These are phyloP conservation scores for Carex littledalei DNA, from an alignment of 176 grass and related monocot species.

Conservation along the genomic window DNA sequence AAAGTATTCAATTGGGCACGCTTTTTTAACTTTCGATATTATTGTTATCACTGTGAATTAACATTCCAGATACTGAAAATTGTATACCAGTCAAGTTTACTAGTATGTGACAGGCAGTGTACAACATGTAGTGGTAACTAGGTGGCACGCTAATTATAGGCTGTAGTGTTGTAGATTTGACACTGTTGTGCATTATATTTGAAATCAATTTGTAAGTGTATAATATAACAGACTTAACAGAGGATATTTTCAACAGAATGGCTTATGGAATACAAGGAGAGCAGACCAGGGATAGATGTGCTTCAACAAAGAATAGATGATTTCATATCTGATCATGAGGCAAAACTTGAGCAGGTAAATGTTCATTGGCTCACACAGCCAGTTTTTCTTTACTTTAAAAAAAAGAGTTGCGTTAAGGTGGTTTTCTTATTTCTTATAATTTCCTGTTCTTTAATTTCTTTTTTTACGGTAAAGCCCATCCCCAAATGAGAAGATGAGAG, in stretches of 20 bases:
- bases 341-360: conserved; percentile 66
- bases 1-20: neutral
- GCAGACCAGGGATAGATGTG: conserved; percentile 56
- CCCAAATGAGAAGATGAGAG: neutral
- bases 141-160: neutral
- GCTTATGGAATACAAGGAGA: conserved; percentile 73
- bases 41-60: neutral
- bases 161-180: neutral
- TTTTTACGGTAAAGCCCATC: neutral
- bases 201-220: neutral
- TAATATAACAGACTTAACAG: neutral
- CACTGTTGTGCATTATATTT: neutral
- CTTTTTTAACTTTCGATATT: neutral
- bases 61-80: neutral
- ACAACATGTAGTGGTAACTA: neutral
- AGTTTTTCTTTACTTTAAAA: neutral
- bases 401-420: neutral
- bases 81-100: neutral
- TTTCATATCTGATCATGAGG: conserved; percentile 75
- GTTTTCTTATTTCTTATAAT: neutral
- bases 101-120: neutral
- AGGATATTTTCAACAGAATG: conserved; percentile 46
- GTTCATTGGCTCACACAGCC: neutral
- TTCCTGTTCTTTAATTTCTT: neutral
- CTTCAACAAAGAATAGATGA: conserved; percentile 87